Evolutionary conservation across 2,329 filamentous ascomycete species (phyloP), one percentile per base, ranked within the genome.

Genomic region (Cladosporium sp.): DNA sequence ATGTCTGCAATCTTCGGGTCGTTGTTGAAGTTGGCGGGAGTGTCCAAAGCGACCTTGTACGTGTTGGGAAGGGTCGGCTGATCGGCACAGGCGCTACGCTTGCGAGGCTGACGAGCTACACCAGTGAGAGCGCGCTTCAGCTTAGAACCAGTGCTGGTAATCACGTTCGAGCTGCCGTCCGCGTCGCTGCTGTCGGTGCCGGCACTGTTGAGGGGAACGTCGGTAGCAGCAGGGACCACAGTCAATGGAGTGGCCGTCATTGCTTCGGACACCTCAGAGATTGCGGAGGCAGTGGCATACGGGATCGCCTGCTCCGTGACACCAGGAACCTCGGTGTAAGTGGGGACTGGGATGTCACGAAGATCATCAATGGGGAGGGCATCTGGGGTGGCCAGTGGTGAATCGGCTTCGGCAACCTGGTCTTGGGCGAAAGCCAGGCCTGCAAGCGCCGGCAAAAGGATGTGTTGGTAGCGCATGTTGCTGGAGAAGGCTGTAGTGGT

Each of bases 301-400:
- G 47, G 47, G 28, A 50, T 36, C n/a, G 34, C 47, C 47, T 50
- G 47, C 5, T 14, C 11, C 17, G 17, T 43, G n/a, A 43, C 40
- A 22, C 40, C 40, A 22, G 40, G 17, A 3, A n/a, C 40, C 4
- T 49, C 43, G 5, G 59, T 56, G 45, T 59, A 58, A n/a, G 57
- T 63, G 7, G 62, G 62, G 5, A 52, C 55, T 2, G 42, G 54
- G 20, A 59, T 38, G n/a, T 51, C 45, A 42, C 38, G 52, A 15
- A 62, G 55, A 39, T 54, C 59, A 4, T 39, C 61, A 15, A 62
- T 20, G 37, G 57, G 52, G 30, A 62, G 55, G 12, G 61, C 55
- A 50, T 62, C 61, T 19, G 40, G 40, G 19, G 40, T 43, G 15
- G 61, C 55, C 17, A 40, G 5, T 17, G 38, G 38, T 8, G 15